Base-by-base conservation (phyloP, 345 rosid species). In the Aquilaria malaccensis region DNA sequence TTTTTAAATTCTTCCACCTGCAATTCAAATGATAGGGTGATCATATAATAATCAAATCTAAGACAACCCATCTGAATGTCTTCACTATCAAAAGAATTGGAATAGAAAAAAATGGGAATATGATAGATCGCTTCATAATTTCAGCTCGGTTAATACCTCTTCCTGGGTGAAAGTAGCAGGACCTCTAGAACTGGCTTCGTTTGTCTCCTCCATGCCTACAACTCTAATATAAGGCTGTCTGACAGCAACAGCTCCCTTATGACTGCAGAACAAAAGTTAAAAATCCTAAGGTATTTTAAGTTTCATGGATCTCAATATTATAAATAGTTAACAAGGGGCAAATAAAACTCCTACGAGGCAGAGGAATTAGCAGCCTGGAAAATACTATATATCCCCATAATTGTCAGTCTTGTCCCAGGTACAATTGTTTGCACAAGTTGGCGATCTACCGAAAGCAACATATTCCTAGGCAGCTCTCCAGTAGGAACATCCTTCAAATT, bases 391-490 rank as follows among this genome's bases (percentile, higher is more conserved):
- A 93, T 93, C 58, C 98, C 98, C 83, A 93, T 74, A 61, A 93
- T 75, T 56, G 89, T 93, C 83, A 93, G 71, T 75, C 98, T 83
- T 12, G 92, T 84, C 63, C 97, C 97, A 61, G 97, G 98, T 45
- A 93, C 98, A 67, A 89, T 83, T 43, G 83, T 76, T 71, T 93
- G 96, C 61, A 89, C 97, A 72, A 87, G 89, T 76, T 83, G 80
- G 13, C 98, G 83, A 78, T 93, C 98, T 74, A 87, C 81, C 1
- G 97, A 93, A 48, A 93, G 88, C 66, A 93, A 89, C 86, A 87
- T 87, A 65, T 93, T 93, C 66, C 98, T 83, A n/a, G 98, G 98
- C 69, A 93, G 97, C 84, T 93, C 98, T 41, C 98, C 96, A 49
- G 98, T 89, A 49, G 98, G 98, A 33, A 93, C 97, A 83, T 93